Percentiles rank a stretch among this genome's conserved stretches.
These are phyloP conservation scores for Ophiostoma pallidulum DNA, from an alignment of 2,329 filamentous ascomycete species.

Conservation along the genomic window DNA sequence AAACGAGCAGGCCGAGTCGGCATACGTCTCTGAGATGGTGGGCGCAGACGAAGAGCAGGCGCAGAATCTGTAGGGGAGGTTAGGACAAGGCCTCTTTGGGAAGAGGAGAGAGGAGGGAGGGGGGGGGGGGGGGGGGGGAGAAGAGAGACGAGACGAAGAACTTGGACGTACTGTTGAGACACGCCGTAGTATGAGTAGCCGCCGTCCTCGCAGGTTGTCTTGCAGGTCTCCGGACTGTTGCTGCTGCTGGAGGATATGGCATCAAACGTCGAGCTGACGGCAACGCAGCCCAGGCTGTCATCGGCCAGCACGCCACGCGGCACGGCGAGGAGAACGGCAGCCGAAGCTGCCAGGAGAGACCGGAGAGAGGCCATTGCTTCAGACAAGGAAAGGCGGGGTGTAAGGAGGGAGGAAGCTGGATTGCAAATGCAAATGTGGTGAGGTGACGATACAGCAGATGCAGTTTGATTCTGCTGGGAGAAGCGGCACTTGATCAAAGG, in stretches of 20 bases:
- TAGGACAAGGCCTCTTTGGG: neutral
- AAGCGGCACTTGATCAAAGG: no score
- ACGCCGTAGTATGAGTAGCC: conserved; percentile 16
- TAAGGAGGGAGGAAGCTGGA: no score
- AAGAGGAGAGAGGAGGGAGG: neutral
- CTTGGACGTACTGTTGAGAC: conserved; percentile 9
- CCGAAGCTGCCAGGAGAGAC: conserved; percentile 8
- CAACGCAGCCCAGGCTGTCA: conserved; percentile 14
- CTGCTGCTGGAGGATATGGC: conserved; percentile 1
- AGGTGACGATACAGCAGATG: no score
- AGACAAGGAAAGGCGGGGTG: neutral
- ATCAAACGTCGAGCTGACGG: conserved; percentile 15
- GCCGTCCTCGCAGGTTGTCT: conserved; percentile 4
- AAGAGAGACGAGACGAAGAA: neutral
- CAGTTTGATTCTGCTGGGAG: no score
- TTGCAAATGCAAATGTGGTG: no score
- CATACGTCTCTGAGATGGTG: conserved; percentile 15
- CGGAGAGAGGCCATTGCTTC: conserved; percentile 11
- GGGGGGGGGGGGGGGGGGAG: neutral
- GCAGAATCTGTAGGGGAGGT: conserved; percentile 16
- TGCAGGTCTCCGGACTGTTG: conserved; percentile 15
- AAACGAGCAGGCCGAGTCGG: conserved; percentile 12
- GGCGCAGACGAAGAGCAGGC: conserved; percentile 8
- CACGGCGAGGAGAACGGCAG: conserved; percentile 6
- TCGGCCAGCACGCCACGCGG: conserved; percentile 9